Conservation (phyloP, 345 rosid genomes). For the Camelina laxa region DNA sequence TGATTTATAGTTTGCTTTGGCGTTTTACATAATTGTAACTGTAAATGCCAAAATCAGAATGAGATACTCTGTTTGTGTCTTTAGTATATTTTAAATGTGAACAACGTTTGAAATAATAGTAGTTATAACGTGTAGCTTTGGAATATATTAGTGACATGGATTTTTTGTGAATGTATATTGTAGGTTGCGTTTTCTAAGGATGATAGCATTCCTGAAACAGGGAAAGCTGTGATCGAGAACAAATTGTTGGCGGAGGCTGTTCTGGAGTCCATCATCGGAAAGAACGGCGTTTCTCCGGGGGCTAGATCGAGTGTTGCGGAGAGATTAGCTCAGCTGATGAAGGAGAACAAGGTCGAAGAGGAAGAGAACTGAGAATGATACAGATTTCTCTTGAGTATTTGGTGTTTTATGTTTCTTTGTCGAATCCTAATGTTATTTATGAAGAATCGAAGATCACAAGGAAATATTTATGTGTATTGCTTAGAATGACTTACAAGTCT, state of each 20-base stretch:
- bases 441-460: no score
- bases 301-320: constrained; percentile 61
- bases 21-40: background rate
- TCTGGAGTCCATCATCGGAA: constrained; percentile 75
- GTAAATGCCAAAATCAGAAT: background rate
- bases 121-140: background rate
- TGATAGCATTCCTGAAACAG: constrained; percentile 56
- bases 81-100: background rate
- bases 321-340: constrained; percentile 55
- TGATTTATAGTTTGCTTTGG: background rate
- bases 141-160: background rate
- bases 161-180: constrained; percentile 7
- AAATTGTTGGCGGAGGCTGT: constrained; percentile 67
- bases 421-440: background rate
- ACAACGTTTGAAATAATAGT: background rate
- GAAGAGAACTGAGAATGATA: constrained; percentile 32
- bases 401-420: background rate
- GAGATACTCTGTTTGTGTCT: background rate
- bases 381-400: background rate
- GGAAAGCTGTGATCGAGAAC: constrained; percentile 61
- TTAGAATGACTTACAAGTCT: no score
- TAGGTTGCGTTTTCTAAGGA: constrained; percentile 77
- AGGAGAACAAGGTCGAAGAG: constrained; percentile 18
- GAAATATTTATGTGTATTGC: no score
- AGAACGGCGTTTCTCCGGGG: constrained; percentile 76